Evolutionary conservation across 192 early-diverging fungal genomes (phyloP), one percentile per base, ranked within the genome.

Genomic region (Linnemannia hyalina): DNA sequence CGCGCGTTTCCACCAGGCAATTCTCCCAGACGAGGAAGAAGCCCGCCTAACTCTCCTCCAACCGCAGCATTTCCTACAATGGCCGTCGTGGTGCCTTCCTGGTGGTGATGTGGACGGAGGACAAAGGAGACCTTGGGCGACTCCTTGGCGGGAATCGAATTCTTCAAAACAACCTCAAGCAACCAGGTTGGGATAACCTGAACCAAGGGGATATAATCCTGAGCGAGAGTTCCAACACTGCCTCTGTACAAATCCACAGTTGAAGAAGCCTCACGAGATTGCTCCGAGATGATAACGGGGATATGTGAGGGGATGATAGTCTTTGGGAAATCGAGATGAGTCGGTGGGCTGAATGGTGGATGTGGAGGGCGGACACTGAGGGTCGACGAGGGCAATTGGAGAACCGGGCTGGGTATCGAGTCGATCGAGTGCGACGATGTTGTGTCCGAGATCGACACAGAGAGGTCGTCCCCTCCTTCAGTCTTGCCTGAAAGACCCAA

Each of bases 171-270:
- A 74, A 95, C 94, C n/a, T 97, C 95, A 2, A 94, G 85, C 42
- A 99, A 84, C 98, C 98, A 99, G 29, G 89, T 81, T 1, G 97
- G 98, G 47, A 97, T 92, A 18, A 91, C 90, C 73, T 95, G 89
- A 47, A 96, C 92, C 73, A 99, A 79, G 10, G 84, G 69, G 18
- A 88, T 84, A 47, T 83, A 85, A 60, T 92, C 92, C 11, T 86
- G 76, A 4, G 73, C 93, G 63, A 90, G 49, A 0, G 92, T 83
- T 1, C 87, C 93, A 1, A 95, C 89, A 26, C 91, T 93, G 44
- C 94, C 94, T 36, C 94, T 91, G 78, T 95, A 96, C 47, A 95
- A 80, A 80, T 95, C 94, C 68, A 97, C 89, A 63, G 89, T 93
- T 26, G 92, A 91, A 1, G 93, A 93, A 9, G 93, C 95, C 69